Percentiles rank a stretch among this genome's conserved stretches.
Conservation (phyloP, 371 early-diverging fungal genomes). For the Mucor racemosus region DNA sequence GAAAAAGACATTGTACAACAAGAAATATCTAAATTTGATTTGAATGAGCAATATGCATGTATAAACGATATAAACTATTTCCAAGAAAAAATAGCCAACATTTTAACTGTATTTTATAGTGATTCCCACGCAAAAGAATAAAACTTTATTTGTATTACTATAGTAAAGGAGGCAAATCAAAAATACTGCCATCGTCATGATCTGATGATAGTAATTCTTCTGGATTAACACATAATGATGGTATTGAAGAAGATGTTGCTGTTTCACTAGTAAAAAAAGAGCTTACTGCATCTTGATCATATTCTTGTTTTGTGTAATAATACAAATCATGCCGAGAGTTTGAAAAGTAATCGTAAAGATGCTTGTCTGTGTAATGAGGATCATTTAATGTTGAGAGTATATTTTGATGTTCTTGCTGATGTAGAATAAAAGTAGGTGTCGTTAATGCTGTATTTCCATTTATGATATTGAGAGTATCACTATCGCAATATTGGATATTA, state of each 20-base stretch:
- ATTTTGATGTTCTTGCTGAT: not conserved
- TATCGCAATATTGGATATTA: not conserved
- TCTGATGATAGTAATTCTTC: not conserved
- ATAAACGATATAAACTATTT: slow-evolving; percentile 3
- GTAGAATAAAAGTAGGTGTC: not conserved
- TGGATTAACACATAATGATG: not conserved
- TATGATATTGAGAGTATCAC: not conserved
- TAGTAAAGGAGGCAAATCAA: not conserved
- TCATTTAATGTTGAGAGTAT: not conserved
- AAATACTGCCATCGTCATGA: not conserved
- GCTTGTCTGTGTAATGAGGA: not conserved
- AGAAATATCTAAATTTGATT: not conserved
- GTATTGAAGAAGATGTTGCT: not conserved
- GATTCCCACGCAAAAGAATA: slow-evolving; percentile 8
- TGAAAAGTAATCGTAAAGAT: not conserved
- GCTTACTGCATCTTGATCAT: not conserved
- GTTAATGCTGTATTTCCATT: not conserved
- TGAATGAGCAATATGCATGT: slow-evolving; percentile 10
- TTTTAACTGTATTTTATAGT: not conserved
- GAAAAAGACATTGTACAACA: not conserved
- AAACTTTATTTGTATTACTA: slow-evolving; percentile 5
- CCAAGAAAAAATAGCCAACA: not conserved
- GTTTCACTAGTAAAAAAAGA: not conserved
- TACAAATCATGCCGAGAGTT: not conserved
- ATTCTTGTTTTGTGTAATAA: not conserved